These are phyloP conservation scores for Erodium maritimum DNA, from an alignment of 345 rosid genomes.

Conservation along the genomic window DNA sequence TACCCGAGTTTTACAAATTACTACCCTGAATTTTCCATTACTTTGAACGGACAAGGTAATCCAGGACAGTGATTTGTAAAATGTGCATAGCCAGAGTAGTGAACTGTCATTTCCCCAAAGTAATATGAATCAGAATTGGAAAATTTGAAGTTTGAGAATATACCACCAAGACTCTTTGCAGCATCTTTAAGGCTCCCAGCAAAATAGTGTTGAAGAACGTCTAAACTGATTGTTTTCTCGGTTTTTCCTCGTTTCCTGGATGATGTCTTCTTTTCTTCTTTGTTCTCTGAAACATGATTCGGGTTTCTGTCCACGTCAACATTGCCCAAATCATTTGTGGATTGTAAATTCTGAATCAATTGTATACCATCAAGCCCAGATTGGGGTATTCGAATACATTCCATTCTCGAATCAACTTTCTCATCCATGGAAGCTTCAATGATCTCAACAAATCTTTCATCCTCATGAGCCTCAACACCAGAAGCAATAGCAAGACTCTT, in stretches of 20 bases:
- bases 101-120: too few relatives aligned
- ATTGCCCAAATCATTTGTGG: slow-evolving; percentile 13
- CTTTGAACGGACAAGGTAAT: too few relatives aligned
- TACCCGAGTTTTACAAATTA: too few relatives aligned
- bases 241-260: slow-evolving; percentile 80
- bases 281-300: slow-evolving; percentile 23
- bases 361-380: slow-evolving; percentile 13
- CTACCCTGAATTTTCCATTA: too few relatives aligned
- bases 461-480: slow-evolving; percentile 35
- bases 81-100: too few relatives aligned
- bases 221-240: slow-evolving; percentile 77
- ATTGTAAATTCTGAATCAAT: slow-evolving; percentile 22
- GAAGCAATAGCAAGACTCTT: slow-evolving; percentile 72
- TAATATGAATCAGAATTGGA: slow-evolving; percentile 1
- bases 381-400: slow-evolving; percentile 29
- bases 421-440: slow-evolving; percentile 40
- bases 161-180: slow-evolving; percentile 95
- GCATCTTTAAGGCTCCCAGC: slow-evolving; percentile 93
- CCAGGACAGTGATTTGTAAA: too few relatives aligned
- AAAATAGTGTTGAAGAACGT: slow-evolving; percentile 80
- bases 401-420: slow-evolving; percentile 34
- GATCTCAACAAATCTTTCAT: slow-evolving; percentile 47
- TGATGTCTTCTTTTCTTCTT: slow-evolving; percentile 29
- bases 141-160: neutral
- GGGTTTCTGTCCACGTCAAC: slow-evolving; percentile 16